These are phyloP conservation scores for Rhodamnia argentea DNA, from an alignment of 345 rosid genomes.

Conservation along the genomic window DNA sequence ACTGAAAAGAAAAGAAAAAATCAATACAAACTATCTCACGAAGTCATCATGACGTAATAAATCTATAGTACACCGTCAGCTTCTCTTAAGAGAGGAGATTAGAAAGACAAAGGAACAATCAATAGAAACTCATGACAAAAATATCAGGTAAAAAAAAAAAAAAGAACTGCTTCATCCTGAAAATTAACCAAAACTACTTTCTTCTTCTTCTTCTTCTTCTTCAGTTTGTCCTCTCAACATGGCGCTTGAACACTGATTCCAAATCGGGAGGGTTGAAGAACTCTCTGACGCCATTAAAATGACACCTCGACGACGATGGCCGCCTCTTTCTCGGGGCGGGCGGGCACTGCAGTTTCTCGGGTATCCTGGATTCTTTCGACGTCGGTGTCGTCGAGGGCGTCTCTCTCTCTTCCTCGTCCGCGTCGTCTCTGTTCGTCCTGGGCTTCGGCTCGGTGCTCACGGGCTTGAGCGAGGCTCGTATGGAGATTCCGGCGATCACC, in stretches of 20 bases:
- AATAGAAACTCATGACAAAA: neutral
- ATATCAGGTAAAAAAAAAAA: neutral
- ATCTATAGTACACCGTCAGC: neutral
- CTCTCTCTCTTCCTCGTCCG: constrained; percentile 14
- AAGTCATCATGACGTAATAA: neutral
- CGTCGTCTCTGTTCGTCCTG: constrained; percentile 19
- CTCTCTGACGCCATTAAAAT: constrained; percentile 44
- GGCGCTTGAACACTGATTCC: constrained; percentile 70
- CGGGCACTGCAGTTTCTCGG: constrained; percentile 62
- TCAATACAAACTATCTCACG: neutral
- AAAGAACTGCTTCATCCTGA: neutral
- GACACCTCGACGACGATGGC: constrained; percentile 38
- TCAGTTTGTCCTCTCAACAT: constrained; percentile 44
- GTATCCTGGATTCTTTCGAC: constrained; percentile 63
- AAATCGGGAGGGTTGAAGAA: constrained; percentile 74
- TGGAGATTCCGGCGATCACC: constrained; percentile 62
- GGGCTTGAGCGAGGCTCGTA: constrained; percentile 57
- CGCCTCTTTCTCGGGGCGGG: constrained; percentile 78
- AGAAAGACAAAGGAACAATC: neutral
- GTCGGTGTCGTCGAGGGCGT: constrained; percentile 66
- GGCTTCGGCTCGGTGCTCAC: constrained; percentile 43
- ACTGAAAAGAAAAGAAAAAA: neutral
- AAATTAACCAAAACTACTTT: neutral
- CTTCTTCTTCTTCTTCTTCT: neutral
- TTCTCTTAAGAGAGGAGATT: neutral